Evolutionary conservation across 139 green algal genomes (phyloP).

Genomic region (Picochlorum sp.): DNA sequence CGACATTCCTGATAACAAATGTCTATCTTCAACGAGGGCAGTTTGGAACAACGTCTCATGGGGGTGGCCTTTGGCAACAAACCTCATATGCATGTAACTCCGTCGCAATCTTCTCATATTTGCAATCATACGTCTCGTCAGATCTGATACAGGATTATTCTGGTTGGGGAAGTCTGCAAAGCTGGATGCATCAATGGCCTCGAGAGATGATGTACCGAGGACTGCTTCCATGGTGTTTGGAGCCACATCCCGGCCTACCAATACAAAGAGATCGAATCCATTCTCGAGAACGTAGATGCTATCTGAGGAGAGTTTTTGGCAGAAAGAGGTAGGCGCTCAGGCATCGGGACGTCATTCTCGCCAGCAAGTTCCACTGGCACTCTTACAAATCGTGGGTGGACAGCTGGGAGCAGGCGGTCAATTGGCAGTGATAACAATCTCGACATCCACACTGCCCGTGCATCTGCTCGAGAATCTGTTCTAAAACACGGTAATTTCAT

Average conservation of each 20-base stretch:
- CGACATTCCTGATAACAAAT: constrained; percentile 41
- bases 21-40: constrained; percentile 70
- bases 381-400: constrained; percentile 58
- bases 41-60: constrained; percentile 53
- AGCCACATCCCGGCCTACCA: constrained; percentile 24
- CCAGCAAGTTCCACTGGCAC: constrained; percentile 24
- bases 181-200: constrained; percentile 2
- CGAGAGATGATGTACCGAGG: constrained; percentile 46
- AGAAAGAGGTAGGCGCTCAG: constrained; percentile 28
- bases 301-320: constrained; percentile 49
- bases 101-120: constrained; percentile 50
- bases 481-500: constrained; percentile 65
- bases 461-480: constrained; percentile 21
- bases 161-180: constrained; percentile 1
- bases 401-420: constrained; percentile 36
- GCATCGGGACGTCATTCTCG: neutral
- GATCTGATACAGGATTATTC: constrained; percentile 3
- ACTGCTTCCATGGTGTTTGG: constrained; percentile 38
- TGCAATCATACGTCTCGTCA: constrained; percentile 26
- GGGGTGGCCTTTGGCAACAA: constrained; percentile 41
- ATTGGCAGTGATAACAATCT: constrained; percentile 50
- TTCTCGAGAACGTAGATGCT: constrained; percentile 82
- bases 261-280: constrained; percentile 44
- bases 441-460: constrained; percentile 32
- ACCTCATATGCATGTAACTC: constrained; percentile 57